Percentiles rank a stretch among this genome's conserved stretches.
Evolutionary conservation across 225 moss, liverwort and hornwort species (phyloP).

Genomic region (Sphagnum tenellum): DNA sequence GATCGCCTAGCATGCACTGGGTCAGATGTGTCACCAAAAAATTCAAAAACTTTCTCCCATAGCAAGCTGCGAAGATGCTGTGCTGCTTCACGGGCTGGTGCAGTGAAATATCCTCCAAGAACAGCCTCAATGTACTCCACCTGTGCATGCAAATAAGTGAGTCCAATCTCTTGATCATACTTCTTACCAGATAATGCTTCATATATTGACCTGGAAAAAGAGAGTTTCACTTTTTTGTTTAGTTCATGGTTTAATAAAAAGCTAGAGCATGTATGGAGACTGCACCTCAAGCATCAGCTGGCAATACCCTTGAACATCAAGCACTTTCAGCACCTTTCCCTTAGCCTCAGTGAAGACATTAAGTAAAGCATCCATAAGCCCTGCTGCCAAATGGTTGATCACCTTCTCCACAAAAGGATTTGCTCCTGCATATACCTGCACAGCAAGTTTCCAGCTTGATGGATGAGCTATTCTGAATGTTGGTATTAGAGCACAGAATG

Average conservation of each 20-base stretch:
- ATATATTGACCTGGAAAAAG: no score
- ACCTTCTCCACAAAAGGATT: conserved; percentile 84
- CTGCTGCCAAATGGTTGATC: conserved; percentile 65
- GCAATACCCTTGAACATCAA: conserved; percentile 89
- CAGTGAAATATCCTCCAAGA: conserved; percentile 55
- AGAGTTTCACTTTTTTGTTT: no score
- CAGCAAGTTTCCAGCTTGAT: not conserved
- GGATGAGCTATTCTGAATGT: no score
- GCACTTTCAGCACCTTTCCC: conserved; percentile 56
- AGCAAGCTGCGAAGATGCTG: conserved; percentile 67
- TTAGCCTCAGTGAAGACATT: conserved; percentile 86
- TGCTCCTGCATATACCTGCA: conserved; percentile 74
- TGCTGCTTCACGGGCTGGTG: conserved; percentile 64
- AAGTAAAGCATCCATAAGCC: conserved; percentile 67
- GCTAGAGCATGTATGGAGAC: not conserved
- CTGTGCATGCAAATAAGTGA: conserved; percentile 17
- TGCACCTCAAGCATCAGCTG: conserved; percentile 88
- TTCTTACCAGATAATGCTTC: not conserved
- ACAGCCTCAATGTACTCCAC: conserved; percentile 90
- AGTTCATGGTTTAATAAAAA: no score
- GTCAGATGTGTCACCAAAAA: conserved; percentile 56
- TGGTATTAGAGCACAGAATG: no score
- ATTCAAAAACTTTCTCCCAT: conserved; percentile 66
- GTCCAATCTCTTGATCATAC: not conserved
- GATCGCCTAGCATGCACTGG: conserved; percentile 38